Percentiles rank a stretch among this genome's conserved stretches.
These are phyloP conservation scores for Trichoderma sp. DNA, from an alignment of 2,329 filamentous ascomycete genomes.

Conservation along the genomic window DNA sequence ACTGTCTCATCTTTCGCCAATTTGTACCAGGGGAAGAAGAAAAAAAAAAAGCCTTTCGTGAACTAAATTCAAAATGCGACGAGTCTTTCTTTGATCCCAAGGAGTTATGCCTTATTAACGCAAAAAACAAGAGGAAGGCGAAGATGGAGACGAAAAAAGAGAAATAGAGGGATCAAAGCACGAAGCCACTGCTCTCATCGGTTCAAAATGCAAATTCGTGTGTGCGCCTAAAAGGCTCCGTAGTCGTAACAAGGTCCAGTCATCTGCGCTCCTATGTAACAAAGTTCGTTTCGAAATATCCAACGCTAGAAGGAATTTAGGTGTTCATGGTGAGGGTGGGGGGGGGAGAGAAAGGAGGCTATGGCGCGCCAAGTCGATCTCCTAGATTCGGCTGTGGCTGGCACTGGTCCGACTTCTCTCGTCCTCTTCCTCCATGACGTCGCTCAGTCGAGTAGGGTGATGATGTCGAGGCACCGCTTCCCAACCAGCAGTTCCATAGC, in stretches of 20 bases:
- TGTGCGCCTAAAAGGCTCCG: not conserved
- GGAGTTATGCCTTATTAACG: conserved; percentile 17
- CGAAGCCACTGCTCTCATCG: not conserved
- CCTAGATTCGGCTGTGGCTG: conserved; percentile 54
- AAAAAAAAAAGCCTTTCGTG: not conserved
- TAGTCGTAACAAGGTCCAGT: conserved; percentile 11
- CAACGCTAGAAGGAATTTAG: conserved; percentile 8
- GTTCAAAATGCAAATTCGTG: conserved; percentile 14
- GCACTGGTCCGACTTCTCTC: conserved; percentile 74
- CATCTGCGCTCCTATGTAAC: conserved; percentile 3
- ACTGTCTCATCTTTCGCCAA: not conserved
- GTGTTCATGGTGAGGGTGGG: not conserved
- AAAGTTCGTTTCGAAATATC: conserved; percentile 4
- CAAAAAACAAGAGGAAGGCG: not conserved
- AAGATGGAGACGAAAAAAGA: not conserved
- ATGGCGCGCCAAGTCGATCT: conserved; percentile 23
- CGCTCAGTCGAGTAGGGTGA: conserved; percentile 82
- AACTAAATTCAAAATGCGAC: not conserved
- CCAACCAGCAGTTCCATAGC: conserved; percentile 68
- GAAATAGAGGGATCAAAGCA: not conserved
- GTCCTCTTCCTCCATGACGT: conserved; percentile 83
- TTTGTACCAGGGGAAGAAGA: not conserved
- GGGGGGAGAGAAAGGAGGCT: not conserved
- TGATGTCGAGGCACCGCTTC: conserved; percentile 75
- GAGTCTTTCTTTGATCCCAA: not conserved